These are phyloP conservation scores for Scedosporium aurantiacum DNA, from an alignment of 2,329 filamentous ascomycete genomes.

Conservation along the genomic window DNA sequence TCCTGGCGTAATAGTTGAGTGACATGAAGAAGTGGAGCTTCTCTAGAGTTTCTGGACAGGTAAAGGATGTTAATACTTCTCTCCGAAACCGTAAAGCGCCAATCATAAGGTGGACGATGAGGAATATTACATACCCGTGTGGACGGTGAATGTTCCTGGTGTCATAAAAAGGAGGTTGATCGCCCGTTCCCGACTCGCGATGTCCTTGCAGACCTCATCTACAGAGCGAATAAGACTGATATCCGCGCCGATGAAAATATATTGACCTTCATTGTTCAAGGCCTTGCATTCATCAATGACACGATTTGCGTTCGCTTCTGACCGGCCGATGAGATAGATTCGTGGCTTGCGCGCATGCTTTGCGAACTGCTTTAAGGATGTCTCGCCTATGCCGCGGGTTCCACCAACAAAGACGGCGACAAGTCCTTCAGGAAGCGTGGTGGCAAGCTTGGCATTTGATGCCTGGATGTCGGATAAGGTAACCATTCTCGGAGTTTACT, in stretches of 20 bases:
- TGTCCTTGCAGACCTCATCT: conserved; percentile 36
- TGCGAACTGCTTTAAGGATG: conserved; percentile 32
- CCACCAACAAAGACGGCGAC: conserved; percentile 40
- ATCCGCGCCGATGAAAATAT: conserved; percentile 34
- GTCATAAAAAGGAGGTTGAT: conserved; percentile 40
- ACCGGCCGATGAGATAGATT: conserved; percentile 38
- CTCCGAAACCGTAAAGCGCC: background rate
- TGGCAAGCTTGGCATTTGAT: conserved; percentile 22
- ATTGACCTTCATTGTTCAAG: conserved; percentile 31
- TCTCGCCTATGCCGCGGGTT: conserved; percentile 39
- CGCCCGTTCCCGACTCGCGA: conserved; percentile 35
- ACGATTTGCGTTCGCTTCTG: conserved; percentile 24
- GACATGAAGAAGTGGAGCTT: conserved; percentile 38
- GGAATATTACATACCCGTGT: background rate
- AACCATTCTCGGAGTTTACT: conserved; percentile 18
- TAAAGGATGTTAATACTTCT: background rate
- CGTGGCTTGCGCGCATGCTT: conserved; percentile 25
- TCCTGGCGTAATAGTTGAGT: conserved; percentile 44
- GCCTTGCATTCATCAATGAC: conserved; percentile 29
- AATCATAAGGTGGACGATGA: background rate
- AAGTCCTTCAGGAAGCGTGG: conserved; percentile 23
- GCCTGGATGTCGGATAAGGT: conserved; percentile 16
- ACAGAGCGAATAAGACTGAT: conserved; percentile 34
- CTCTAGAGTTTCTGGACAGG: conserved; percentile 35
- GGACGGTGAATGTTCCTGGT: background rate